Evolutionary conservation across 1,284 basidiomycete species (phyloP).

Genomic region (Tremellales sp.): DNA sequence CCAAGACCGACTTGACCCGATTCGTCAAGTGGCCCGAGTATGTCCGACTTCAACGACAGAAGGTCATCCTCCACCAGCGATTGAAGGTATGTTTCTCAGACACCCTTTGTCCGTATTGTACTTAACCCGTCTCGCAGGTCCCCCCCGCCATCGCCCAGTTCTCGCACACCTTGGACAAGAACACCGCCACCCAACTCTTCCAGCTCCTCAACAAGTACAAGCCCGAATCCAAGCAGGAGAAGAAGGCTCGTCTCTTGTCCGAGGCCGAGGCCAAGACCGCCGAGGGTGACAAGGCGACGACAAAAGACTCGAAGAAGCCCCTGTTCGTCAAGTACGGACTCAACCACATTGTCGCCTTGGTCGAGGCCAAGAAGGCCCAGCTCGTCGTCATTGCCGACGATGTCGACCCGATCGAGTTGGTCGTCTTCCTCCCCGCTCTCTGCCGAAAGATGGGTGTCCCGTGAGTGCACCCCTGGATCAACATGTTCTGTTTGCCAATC

Average conservation of each 20-base stretch:
- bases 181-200: constrained; percentile 97
- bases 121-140: constrained; percentile 50
- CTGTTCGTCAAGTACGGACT: constrained; percentile 94
- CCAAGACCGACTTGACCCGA: constrained; percentile 85
- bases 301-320: constrained; percentile 81
- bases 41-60: constrained; percentile 95
- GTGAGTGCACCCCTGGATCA: constrained; percentile 13
- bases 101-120: neutral
- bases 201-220: constrained; percentile 92
- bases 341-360: constrained; percentile 92
- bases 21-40: constrained; percentile 99
- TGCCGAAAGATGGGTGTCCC: constrained; percentile 97
- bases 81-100: constrained; percentile 60
- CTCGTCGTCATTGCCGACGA: constrained; percentile 97
- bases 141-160: constrained; percentile 98
- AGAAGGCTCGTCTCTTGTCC: constrained; percentile 89
- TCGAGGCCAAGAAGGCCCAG: constrained; percentile 96
- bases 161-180: constrained; percentile 97
- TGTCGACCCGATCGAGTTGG: constrained; percentile 97
- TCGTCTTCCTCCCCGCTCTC: constrained; percentile 94
- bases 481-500: neutral
- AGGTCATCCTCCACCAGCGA: constrained; percentile 97
- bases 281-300: constrained; percentile 46
- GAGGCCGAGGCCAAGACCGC: constrained; percentile 65
- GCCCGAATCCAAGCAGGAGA: constrained; percentile 78